A percentile compares a stretch with the other conserved stretches of the same genome.
Evolutionary conservation across 345 rosid species (phyloP).

Genomic region (Dipteronia dyeriana): DNA sequence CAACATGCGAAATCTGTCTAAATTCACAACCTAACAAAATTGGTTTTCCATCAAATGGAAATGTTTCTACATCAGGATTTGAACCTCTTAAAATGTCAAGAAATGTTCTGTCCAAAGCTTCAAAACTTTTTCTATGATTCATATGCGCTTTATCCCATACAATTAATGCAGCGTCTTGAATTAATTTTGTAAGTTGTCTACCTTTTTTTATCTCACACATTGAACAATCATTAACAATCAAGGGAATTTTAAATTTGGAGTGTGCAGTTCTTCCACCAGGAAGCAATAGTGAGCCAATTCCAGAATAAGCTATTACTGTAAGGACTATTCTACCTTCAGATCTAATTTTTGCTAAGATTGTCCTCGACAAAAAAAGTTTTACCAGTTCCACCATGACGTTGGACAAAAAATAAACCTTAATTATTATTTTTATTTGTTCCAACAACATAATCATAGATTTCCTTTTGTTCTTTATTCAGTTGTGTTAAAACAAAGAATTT

Average conservation of each 20-base stretch:
- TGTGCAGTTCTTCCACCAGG: neutral
- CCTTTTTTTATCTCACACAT: conserved; percentile 14
- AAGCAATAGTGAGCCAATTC: neutral
- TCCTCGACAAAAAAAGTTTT: neutral
- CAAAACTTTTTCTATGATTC: conserved; percentile 6
- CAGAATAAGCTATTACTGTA: neutral
- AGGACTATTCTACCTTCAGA: neutral
- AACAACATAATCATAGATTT: neutral
- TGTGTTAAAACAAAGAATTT: neutral
- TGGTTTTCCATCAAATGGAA: neutral
- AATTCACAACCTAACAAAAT: conserved; percentile 10
- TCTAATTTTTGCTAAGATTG: neutral
- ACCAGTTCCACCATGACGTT: neutral
- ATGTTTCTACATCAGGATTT: neutral
- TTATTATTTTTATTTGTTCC: neutral
- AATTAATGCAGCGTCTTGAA: neutral
- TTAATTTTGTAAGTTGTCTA: neutral
- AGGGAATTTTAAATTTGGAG: conserved; percentile 8
- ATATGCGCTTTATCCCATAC: conserved; percentile 23
- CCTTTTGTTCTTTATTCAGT: neutral
- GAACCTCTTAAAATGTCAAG: neutral
- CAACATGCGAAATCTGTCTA: neutral
- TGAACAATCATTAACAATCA: neutral
- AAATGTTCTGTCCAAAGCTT: neutral
- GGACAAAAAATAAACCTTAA: neutral